A percentile compares a stretch with the other conserved stretches of the same genome.
phyloP scores from a whole-genome alignment of 2,329 filamentous ascomycete genomes.

The Colletotrichum gigasporum region DNA sequence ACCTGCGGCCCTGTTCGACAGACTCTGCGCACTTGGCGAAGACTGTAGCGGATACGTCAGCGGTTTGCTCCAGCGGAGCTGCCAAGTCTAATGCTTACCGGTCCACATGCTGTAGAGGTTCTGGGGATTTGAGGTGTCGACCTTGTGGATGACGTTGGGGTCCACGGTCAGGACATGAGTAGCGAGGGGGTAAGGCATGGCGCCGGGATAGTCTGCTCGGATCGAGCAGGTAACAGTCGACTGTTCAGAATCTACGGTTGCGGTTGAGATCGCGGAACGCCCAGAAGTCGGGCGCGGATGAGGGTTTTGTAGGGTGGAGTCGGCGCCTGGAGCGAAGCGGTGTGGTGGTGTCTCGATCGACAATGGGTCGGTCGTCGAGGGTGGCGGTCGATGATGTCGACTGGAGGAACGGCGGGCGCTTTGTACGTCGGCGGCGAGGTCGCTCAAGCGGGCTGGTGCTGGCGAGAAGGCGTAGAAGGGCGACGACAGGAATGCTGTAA shows the following conservation, averaged over 20 bases:
- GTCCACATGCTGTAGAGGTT: slow-evolving; percentile 98
- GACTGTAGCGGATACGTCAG: slow-evolving; percentile 60
- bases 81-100: slow-evolving; percentile 66
- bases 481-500: slow-evolving; percentile 18
- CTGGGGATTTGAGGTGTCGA: slow-evolving; percentile 91
- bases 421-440: background rate
- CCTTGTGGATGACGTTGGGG: slow-evolving; percentile 90
- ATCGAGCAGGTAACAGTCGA: slow-evolving; percentile 42
- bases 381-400: slow-evolving; percentile 14
- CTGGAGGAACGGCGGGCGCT: background rate
- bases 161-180: slow-evolving; percentile 92
- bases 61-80: slow-evolving; percentile 35
- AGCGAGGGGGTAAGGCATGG: slow-evolving; percentile 86
- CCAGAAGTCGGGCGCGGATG: background rate
- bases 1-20: slow-evolving; percentile 88
- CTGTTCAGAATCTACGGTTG: slow-evolving; percentile 35
- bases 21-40: slow-evolving; percentile 95
- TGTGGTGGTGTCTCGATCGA: background rate
- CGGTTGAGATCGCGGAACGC: slow-evolving; percentile 34
- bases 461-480: background rate
- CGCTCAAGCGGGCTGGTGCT: background rate
- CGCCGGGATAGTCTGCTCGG: slow-evolving; percentile 47
- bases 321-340: slow-evolving; percentile 22
- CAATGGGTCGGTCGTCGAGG: background rate
- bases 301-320: background rate